Conservation (phyloP, 768 basidiomycete species). For the Tephrocybe sp. region DNA sequence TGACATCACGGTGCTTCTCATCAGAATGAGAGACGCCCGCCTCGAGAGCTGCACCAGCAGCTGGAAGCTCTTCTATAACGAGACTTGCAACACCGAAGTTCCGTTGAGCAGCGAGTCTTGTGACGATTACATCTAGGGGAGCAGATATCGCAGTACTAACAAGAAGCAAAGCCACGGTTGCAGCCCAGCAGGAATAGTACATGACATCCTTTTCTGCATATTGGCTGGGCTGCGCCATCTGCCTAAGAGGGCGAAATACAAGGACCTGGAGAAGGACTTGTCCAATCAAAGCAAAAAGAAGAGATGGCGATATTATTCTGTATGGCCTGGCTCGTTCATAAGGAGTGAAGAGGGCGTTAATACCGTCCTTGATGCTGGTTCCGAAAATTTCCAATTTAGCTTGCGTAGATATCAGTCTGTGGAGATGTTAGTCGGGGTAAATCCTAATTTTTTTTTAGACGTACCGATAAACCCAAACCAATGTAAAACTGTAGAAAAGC, state of each 20-base stretch:
- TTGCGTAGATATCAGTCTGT: conserved; percentile 49
- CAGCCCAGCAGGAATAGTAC: neutral
- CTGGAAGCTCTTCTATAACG: neutral
- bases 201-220: neutral
- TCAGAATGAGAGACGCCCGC: neutral
- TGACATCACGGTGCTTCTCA: neutral
- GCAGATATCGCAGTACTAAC: conserved; percentile 16
- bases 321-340: conserved; percentile 60
- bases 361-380: conserved; percentile 36
- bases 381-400: conserved; percentile 48
- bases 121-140: conserved; percentile 24
- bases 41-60: neutral
- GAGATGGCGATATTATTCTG: conserved; percentile 53
- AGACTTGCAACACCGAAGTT: conserved; percentile 7
- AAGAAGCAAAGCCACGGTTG: conserved; percentile 9
- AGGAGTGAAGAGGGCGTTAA: conserved; percentile 52
- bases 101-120: conserved; percentile 22
- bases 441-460: neutral
- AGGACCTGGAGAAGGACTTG: conserved; percentile 31
- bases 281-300: conserved; percentile 40
- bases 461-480: conserved; percentile 20
- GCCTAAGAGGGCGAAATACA: conserved; percentile 27
- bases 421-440: neutral
- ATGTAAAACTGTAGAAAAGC: conserved; percentile 12
- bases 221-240: neutral